phyloP scores from a whole-genome alignment of 495 filamentous ascomycete genomes.

The Pseudoneurospora amorphoporcata region DNA sequence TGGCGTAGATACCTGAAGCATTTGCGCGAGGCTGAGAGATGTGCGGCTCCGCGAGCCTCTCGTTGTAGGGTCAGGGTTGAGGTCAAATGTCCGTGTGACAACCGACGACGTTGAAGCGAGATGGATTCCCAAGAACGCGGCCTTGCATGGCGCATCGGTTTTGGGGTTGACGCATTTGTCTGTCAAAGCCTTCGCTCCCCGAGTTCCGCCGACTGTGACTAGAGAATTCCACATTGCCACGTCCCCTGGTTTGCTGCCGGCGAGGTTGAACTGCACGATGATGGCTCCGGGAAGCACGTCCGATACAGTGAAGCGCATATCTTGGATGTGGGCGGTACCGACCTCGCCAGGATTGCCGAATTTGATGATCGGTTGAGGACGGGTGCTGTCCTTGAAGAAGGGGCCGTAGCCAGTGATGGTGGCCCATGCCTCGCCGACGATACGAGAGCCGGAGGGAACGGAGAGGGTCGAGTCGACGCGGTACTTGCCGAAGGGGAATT shows the following conservation, averaged over 20 bases:
- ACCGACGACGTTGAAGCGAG: slow-evolving; percentile 45
- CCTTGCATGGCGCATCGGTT: slow-evolving; percentile 47
- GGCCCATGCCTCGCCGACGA: slow-evolving; percentile 40
- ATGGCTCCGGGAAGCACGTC: slow-evolving; percentile 38
- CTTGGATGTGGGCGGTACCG: slow-evolving; percentile 47
- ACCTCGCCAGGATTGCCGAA: slow-evolving; percentile 48
- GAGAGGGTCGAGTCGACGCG: slow-evolving; percentile 37
- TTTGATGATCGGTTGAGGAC: slow-evolving; percentile 47
- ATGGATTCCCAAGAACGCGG: slow-evolving; percentile 58
- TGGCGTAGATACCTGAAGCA: too few relatives aligned
- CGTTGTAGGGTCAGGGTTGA: too few relatives aligned
- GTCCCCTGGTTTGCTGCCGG: slow-evolving; percentile 40
- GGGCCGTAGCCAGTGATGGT: slow-evolving; percentile 38
- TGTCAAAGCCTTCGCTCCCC: slow-evolving; percentile 29
- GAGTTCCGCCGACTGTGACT: slow-evolving; percentile 50
- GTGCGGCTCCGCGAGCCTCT: too few relatives aligned
- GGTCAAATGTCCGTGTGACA: too few relatives aligned
- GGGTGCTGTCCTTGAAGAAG: slow-evolving; percentile 39
- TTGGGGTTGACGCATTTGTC: slow-evolving; percentile 30
- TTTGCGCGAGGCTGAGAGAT: too few relatives aligned
- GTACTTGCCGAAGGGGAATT: slow-evolving; percentile 41
- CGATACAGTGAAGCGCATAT: slow-evolving; percentile 41
- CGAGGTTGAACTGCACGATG: slow-evolving; percentile 50
- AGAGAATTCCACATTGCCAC: slow-evolving; percentile 54
- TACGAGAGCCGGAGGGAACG: slow-evolving; percentile 44